Evolutionary conservation across 139 green algal species (phyloP).

Genomic region (Pseudopediastrum boryanum): DNA sequence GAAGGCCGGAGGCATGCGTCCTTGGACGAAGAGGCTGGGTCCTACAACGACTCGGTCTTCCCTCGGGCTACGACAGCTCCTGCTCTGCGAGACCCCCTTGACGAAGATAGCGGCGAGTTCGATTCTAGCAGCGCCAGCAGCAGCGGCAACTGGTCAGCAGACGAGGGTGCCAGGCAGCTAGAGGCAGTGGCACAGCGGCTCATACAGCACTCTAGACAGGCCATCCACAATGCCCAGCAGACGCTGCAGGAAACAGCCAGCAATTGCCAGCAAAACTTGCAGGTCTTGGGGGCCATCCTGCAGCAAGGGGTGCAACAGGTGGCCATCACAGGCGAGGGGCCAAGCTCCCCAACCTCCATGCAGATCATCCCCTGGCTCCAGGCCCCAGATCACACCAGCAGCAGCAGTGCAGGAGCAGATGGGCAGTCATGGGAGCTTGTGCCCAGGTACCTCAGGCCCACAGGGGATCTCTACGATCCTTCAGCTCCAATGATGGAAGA

Average conservation of each 20-base stretch:
- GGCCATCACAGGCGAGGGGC: neutral
- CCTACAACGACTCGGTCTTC: neutral
- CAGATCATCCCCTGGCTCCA: constrained; percentile 30
- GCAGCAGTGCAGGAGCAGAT: neutral
- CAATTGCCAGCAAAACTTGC: constrained; percentile 69
- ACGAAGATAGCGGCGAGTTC: neutral
- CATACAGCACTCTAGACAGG: constrained; percentile 37
- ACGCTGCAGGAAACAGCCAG: constrained; percentile 63
- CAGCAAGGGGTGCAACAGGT: constrained; percentile 44
- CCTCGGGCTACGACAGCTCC: constrained; percentile 27
- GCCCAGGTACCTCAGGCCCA: constrained; percentile 15
- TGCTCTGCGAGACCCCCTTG: constrained; percentile 24
- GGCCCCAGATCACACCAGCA: constrained; percentile 3
- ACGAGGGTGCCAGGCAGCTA: constrained; percentile 44
- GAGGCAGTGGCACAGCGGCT: constrained; percentile 51
- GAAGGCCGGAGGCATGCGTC: neutral
- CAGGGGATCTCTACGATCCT: no score
- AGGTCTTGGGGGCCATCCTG: constrained; percentile 49
- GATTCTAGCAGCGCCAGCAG: constrained; percentile 8
- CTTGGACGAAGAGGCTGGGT: neutral
- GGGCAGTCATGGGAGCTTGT: constrained; percentile 9
- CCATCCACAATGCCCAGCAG: constrained; percentile 55
- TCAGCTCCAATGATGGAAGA: no score
- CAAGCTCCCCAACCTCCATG: neutral
- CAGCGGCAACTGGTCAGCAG: constrained; percentile 12